A percentile compares a stretch with the other conserved stretches of the same genome.
Evolutionary conservation across 495 filamentous ascomycete genomes (phyloP).

Genomic region (Aspergillus avenaceus): DNA sequence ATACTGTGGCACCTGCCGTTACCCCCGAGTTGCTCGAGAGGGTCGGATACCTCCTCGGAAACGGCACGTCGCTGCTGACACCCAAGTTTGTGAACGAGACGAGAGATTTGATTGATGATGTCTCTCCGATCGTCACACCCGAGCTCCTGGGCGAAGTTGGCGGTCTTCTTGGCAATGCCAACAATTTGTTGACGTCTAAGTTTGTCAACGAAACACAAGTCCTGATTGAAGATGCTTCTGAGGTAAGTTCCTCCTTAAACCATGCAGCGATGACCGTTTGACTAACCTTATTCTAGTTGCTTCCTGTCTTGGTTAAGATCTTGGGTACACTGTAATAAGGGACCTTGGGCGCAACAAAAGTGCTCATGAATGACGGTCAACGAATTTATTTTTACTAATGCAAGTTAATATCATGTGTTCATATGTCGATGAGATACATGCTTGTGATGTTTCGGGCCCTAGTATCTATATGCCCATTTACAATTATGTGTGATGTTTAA

Average conservation of each 20-base stretch:
- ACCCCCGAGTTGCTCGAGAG: constrained; percentile 28
- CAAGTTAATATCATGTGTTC: constrained; percentile 8
- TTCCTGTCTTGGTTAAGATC: constrained; percentile 27
- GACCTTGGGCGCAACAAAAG: not conserved
- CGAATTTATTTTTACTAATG: constrained; percentile 12
- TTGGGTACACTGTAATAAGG: constrained; percentile 22
- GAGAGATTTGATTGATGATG: constrained; percentile 31
- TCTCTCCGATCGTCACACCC: constrained; percentile 34
- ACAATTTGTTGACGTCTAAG: constrained; percentile 32
- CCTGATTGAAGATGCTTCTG: constrained; percentile 46
- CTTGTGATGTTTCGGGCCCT: not conserved
- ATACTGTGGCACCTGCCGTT: constrained; percentile 34
- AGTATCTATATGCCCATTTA: not conserved
- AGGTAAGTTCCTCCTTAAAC: constrained; percentile 30
- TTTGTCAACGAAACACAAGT: constrained; percentile 44
- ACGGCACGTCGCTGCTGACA: constrained; percentile 37
- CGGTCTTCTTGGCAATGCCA: constrained; percentile 32
- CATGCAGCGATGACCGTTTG: not conserved
- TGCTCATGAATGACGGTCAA: constrained; percentile 15
- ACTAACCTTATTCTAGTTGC: constrained; percentile 20
- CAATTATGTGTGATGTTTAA: constrained; percentile 1
- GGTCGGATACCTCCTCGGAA: constrained; percentile 32
- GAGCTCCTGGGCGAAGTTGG: constrained; percentile 21
- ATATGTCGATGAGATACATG: constrained; percentile 7
- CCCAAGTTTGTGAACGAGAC: constrained; percentile 34